A percentile compares a stretch with the other conserved stretches of the same genome.
Conservation (phyloP, 2,329 filamentous ascomycete genomes). For the Teratosphaeriaceae sp. region DNA sequence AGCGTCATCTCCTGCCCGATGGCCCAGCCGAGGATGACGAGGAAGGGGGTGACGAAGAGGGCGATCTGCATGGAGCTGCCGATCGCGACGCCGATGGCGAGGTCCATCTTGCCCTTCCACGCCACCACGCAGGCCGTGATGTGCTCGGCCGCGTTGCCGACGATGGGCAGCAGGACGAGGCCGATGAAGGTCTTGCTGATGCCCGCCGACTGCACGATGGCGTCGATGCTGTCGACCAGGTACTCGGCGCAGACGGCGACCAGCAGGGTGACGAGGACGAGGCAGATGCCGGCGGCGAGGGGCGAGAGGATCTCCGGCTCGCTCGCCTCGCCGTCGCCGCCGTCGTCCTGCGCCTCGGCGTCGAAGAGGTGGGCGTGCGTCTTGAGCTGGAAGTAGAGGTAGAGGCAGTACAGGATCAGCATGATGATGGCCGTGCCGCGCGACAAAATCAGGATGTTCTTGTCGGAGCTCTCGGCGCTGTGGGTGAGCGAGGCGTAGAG, state of each 20-base stretch:
- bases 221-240: slow-evolving; percentile 49
- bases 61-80: slow-evolving; percentile 51
- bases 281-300: slow-evolving; percentile 37
- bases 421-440: slow-evolving; percentile 49
- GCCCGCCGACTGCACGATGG: slow-evolving; percentile 44
- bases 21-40: slow-evolving; percentile 52
- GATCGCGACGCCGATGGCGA: slow-evolving; percentile 50
- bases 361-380: slow-evolving; percentile 44
- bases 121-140: slow-evolving; percentile 50
- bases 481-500: slow-evolving; percentile 42
- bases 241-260: slow-evolving; percentile 48
- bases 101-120: slow-evolving; percentile 52
- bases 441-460: slow-evolving; percentile 44
- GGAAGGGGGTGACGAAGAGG: slow-evolving; percentile 51
- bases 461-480: slow-evolving; percentile 35
- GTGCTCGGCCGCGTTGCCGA: slow-evolving; percentile 52
- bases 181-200: slow-evolving; percentile 53
- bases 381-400: slow-evolving; percentile 50
- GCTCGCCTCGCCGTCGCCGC: slow-evolving; percentile 24
- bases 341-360: slow-evolving; percentile 28
- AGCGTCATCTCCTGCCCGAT: slow-evolving; percentile 53
- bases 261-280: slow-evolving; percentile 43
- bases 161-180: slow-evolving; percentile 50
- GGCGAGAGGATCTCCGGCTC: slow-evolving; percentile 40
- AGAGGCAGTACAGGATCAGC: slow-evolving; percentile 47